These are phyloP conservation scores for Notholithocarpus densiflorus DNA, from an alignment of 306 rosid species.

Conservation along the genomic window DNA sequence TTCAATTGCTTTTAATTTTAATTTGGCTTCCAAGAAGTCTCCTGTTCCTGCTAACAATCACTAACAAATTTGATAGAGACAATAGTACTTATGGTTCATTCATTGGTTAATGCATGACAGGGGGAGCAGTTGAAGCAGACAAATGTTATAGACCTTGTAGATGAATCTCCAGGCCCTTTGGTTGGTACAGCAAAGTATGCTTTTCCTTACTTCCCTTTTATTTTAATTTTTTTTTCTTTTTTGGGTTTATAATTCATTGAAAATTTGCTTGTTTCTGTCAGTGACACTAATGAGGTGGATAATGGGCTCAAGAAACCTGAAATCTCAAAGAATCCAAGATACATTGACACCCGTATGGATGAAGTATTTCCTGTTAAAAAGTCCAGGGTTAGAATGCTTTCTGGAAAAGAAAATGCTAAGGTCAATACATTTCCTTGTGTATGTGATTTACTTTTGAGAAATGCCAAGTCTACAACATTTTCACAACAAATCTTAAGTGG, in stretches of 20 bases:
- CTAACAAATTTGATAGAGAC: not conserved
- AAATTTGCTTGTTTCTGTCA: slow-evolving; percentile 22
- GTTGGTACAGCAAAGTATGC: slow-evolving; percentile 31
- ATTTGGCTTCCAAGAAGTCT: not conserved
- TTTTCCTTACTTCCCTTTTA: slow-evolving; percentile 8
- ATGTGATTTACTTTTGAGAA: no score
- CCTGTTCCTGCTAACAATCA: not conserved
- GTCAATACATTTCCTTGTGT: slow-evolving; percentile 32
- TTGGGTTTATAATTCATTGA: not conserved
- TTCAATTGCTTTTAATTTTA: not conserved
- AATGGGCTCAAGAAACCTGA: slow-evolving; percentile 45
- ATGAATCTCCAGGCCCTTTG: slow-evolving; percentile 38
- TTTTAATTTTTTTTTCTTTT: not conserved
- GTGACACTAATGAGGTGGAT: slow-evolving; percentile 31
- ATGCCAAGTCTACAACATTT: no score
- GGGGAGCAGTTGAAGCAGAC: slow-evolving; percentile 53
- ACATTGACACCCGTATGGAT: slow-evolving; percentile 61
- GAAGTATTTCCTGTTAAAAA: slow-evolving; percentile 67
- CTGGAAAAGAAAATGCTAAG: slow-evolving; percentile 79
- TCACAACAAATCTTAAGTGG: no score
- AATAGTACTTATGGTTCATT: not conserved
- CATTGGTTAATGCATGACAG: slow-evolving; percentile 22
- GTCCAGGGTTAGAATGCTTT: slow-evolving; percentile 35
- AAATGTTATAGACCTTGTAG: slow-evolving; percentile 25
- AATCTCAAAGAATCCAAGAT: slow-evolving; percentile 46